Evolutionary conservation across 1,139 yeast species (phyloP), one percentile per base, ranked within the genome.

Genomic region (Geotrichum macrosporum): DNA sequence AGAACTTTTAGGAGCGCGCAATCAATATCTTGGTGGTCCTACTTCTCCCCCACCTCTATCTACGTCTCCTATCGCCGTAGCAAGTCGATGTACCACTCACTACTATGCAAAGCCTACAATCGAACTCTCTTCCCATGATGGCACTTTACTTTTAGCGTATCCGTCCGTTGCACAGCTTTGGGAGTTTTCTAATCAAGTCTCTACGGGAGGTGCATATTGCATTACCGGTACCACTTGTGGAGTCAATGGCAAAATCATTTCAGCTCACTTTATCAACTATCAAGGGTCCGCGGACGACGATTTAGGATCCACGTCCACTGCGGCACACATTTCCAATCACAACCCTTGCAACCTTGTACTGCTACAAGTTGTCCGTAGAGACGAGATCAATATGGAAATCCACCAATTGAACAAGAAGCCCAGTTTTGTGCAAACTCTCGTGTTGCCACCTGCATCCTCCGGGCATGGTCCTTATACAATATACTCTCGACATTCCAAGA

Each of bases 381-480:
- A 50, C 20, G 48, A 29, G 19, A 52, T 51, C 5, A 47, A 49
- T 19, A 43, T 58, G 24, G 57, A 57, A 36, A 47, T 58, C 4
- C 58, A 58, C 44, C 39, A 44, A 12, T 42, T 54, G 6, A 38
- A 41, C 29, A 44, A 39, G 19, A 44, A 40, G 15, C 49, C 52
- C n/a, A 46, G 51, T 32, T 43, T 54, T 16, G 50, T 53, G 10
- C 42, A 51, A 33, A 44, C 54, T 8, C 40, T 58, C 37, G 53
- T 55, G 18, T 47, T 59, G n/a, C 63, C 63, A 5, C 59, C 61
- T 4, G 51, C 58, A 5, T 50, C 55, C 3, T 50, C 57, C 2
- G 62, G 61, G 21, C 53, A 55, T 1, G 60, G 60, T 5, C 61
- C 63, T 4, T 59, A 57, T 43, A 33, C 43, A 33, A 27, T 41